phyloP scores from a whole-genome alignment of 768 basidiomycete genomes.

The Collybia sp. region DNA sequence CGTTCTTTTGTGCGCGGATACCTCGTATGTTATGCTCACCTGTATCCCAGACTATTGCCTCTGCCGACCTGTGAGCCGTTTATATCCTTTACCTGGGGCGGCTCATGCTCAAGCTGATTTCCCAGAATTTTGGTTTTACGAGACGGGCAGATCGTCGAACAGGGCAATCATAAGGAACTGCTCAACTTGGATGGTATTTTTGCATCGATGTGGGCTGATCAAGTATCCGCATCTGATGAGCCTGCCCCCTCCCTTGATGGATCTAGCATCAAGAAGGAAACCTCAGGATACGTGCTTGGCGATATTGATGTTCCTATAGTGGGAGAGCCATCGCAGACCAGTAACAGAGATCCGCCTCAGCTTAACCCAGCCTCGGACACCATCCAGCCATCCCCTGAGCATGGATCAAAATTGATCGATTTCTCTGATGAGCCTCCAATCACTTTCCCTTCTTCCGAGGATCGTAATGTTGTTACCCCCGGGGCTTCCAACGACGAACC shows the following conservation, averaged over 20 bases:
- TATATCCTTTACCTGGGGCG: neutral
- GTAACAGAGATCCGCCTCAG: too few species aligned
- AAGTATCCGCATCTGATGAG: constrained; percentile 63
- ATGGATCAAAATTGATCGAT: neutral
- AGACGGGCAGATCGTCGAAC: constrained; percentile 85
- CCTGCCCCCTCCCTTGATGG: constrained; percentile 31
- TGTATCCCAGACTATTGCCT: constrained; percentile 46
- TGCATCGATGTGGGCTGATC: constrained; percentile 86
- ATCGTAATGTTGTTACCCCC: constrained; percentile 11
- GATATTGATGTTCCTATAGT: constrained; percentile 41
- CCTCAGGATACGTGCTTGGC: constrained; percentile 2
- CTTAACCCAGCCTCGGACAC: neutral
- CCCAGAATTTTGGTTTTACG: constrained; percentile 84
- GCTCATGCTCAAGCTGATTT: constrained; percentile 7
- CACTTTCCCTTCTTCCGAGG: constrained; percentile 22
- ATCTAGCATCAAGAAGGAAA: constrained; percentile 10
- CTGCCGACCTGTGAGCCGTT: constrained; percentile 51
- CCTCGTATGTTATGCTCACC: constrained; percentile 10
- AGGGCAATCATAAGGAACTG: constrained; percentile 75
- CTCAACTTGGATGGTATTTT: constrained; percentile 68
- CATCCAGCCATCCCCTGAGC: neutral
- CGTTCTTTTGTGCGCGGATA: constrained; percentile 21
- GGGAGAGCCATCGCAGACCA: constrained; percentile 11
- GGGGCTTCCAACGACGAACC: constrained; percentile 8
- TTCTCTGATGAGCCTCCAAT: neutral